Conservation (phyloP, 768 basidiomycete genomes). For the Rhizopogon vulgaris region DNA sequence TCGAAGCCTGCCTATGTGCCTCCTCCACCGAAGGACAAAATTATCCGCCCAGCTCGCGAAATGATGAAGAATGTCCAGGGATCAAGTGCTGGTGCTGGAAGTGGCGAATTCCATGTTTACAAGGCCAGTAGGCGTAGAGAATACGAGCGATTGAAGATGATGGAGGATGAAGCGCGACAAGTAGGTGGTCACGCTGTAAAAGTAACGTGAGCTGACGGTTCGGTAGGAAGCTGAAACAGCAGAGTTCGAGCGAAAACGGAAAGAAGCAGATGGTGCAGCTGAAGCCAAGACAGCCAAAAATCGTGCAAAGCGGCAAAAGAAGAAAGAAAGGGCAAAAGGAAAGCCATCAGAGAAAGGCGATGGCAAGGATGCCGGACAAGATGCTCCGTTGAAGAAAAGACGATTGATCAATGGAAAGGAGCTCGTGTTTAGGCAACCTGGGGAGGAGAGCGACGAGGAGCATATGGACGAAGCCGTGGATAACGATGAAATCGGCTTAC, state of each 20-base stretch:
- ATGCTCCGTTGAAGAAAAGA: constrained; percentile 67
- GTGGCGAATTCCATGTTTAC: constrained; percentile 98
- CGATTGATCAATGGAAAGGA: constrained; percentile 76
- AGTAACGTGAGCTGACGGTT: background rate
- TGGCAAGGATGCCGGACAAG: constrained; percentile 17
- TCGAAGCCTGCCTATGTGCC: constrained; percentile 77
- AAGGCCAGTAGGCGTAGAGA: constrained; percentile 91
- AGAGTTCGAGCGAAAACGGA: constrained; percentile 73
- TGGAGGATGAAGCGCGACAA: constrained; percentile 78
- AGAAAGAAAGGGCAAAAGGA: constrained; percentile 67
- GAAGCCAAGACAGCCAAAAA: constrained; percentile 95
- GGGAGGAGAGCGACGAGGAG: constrained; percentile 40
- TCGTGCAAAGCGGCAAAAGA: constrained; percentile 88
- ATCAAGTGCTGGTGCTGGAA: constrained; percentile 93
- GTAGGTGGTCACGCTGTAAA: constrained; percentile 34
- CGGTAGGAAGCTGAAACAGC: constrained; percentile 60
- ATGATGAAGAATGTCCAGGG: constrained; percentile 99
- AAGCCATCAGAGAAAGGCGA: constrained; percentile 26
- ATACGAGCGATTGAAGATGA: constrained; percentile 87
- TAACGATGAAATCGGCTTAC: constrained; percentile 3
- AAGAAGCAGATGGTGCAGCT: constrained; percentile 61
- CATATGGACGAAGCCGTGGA: constrained; percentile 10
- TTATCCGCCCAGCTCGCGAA: constrained; percentile 74
- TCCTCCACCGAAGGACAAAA: constrained; percentile 75
- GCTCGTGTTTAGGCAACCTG: constrained; percentile 50